These are phyloP conservation scores for Rhodotorula sp. DNA, from an alignment of 1,284 basidiomycete genomes.

Conservation along the genomic window DNA sequence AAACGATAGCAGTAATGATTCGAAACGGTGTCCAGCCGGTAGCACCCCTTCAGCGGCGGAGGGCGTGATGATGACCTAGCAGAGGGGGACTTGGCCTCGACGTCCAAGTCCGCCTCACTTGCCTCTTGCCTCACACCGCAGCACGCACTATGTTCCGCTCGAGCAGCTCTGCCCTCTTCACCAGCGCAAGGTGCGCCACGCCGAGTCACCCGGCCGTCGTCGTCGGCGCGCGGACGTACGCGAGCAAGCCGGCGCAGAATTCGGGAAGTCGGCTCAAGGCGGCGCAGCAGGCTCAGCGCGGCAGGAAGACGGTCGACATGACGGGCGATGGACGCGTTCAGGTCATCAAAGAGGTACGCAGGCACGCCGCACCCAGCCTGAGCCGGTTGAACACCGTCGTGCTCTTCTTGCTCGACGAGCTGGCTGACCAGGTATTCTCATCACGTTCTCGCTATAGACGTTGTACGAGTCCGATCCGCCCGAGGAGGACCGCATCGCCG, in stretches of 20 bases:
- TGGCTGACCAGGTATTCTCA: neutral
- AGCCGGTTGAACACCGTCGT: neutral
- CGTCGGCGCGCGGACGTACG: slow-evolving; percentile 13
- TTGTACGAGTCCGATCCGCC: slow-evolving; percentile 36
- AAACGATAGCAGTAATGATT: no score
- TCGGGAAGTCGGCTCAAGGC: slow-evolving; percentile 26
- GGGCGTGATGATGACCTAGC: neutral
- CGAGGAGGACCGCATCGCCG: slow-evolving; percentile 35
- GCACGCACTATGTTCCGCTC: slow-evolving; percentile 9
- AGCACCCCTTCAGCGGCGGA: no score
- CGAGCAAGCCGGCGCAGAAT: slow-evolving; percentile 7
- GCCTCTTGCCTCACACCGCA: neutral
- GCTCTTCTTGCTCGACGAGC: no score
- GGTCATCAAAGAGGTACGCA: slow-evolving; percentile 33
- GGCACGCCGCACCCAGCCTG: neutral
- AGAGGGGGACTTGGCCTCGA: neutral
- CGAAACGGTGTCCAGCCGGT: no score
- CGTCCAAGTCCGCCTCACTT: neutral
- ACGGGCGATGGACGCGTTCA: slow-evolving; percentile 25
- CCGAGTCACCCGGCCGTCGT: neutral
- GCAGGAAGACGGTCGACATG: slow-evolving; percentile 19
- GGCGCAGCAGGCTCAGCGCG: slow-evolving; percentile 2
- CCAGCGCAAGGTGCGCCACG: neutral
- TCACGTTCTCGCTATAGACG: slow-evolving; percentile 7
- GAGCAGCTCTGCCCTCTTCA: neutral